phyloP scores from a whole-genome alignment of 1,284 basidiomycete species.

The Trichosporon inkin region DNA sequence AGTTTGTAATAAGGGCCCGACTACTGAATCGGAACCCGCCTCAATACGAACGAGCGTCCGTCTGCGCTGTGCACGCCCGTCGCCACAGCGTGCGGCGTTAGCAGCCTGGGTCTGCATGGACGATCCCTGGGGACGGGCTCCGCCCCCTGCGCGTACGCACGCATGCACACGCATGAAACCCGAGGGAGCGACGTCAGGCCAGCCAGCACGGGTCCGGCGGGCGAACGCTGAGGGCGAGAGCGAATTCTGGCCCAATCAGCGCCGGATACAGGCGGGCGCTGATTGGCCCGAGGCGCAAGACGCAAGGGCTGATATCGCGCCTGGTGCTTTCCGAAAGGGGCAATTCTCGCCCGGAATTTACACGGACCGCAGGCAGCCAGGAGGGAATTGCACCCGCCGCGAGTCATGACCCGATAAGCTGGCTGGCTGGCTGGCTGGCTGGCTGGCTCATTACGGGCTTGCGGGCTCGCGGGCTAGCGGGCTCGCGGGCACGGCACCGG shows the following conservation, averaged over 20 bases:
- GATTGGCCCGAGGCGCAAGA: background rate
- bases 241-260: conserved; percentile 6
- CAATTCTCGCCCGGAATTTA: background rate
- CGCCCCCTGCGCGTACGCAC: background rate
- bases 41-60: too few species aligned
- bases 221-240: background rate
- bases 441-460: too few species aligned
- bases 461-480: too few species aligned
- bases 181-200: background rate
- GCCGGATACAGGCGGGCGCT: background rate
- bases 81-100: conserved; percentile 7
- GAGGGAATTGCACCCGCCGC: background rate
- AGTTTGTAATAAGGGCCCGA: too few species aligned
- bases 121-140: conserved; percentile 1
- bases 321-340: background rate
- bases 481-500: too few species aligned
- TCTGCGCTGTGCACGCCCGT: too few species aligned
- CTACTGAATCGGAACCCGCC: too few species aligned
- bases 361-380: background rate
- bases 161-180: background rate
- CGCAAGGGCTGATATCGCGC: background rate
- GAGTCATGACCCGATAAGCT: background rate
- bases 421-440: background rate
- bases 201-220: background rate
- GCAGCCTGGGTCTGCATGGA: background rate